A percentile compares a stretch with the other conserved stretches of the same genome.
Evolutionary conservation across 1,284 basidiomycete genomes (phyloP).

Genomic region (Malassezia furfur): DNA sequence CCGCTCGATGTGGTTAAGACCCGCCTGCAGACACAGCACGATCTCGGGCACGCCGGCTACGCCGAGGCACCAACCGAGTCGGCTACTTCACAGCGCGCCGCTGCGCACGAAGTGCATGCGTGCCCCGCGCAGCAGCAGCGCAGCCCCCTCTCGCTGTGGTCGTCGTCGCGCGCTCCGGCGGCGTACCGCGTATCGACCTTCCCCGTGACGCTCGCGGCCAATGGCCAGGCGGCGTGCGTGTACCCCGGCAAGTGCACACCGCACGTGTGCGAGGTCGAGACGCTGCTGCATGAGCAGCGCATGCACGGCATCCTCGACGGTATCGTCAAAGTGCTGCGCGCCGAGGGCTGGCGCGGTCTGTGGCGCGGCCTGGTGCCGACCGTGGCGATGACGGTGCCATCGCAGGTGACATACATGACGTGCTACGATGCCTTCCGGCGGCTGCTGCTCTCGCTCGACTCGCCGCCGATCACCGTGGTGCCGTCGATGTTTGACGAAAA

Average conservation of each 20-base stretch:
- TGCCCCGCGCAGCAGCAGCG: background rate
- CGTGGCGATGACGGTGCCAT: constrained; percentile 69
- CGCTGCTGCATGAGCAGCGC: constrained; percentile 24
- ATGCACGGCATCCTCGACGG: constrained; percentile 42
- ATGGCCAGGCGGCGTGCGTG: constrained; percentile 5
- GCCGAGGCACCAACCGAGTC: background rate
- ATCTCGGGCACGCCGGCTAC: no score
- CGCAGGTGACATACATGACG: constrained; percentile 87
- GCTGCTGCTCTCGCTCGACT: constrained; percentile 23
- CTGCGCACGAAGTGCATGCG: background rate
- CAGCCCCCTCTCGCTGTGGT: background rate
- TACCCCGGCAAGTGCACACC: constrained; percentile 10
- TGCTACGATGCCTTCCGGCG: constrained; percentile 81
- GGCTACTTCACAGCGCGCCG: background rate
- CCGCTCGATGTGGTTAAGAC: constrained; percentile 91
- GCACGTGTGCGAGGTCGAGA: constrained; percentile 18
- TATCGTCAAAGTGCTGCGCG: constrained; percentile 33
- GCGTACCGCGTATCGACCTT: background rate
- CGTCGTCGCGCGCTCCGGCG: background rate
- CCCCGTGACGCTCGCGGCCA: constrained; percentile 23
- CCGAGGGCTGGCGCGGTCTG: constrained; percentile 38
- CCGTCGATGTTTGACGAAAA: background rate
- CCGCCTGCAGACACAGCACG: constrained; percentile 66
- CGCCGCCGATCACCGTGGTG: background rate
- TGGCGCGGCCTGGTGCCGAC: constrained; percentile 46